Conservation (phyloP, 768 basidiomycete species). For the Amanita jacksonii region DNA sequence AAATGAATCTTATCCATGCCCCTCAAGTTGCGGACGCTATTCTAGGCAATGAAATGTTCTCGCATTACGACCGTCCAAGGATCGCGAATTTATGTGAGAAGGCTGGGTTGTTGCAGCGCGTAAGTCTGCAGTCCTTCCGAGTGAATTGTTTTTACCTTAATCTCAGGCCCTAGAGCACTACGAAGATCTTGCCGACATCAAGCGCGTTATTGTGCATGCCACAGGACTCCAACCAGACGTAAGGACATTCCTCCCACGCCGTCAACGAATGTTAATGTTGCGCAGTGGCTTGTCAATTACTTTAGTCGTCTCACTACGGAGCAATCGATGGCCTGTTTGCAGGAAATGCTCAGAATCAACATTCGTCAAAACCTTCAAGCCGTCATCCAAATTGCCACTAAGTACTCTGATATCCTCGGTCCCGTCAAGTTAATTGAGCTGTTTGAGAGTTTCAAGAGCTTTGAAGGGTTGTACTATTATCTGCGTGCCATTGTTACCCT, state of each 20-base stretch:
- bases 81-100: conserved; percentile 99
- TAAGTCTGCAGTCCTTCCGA: conserved; percentile 27
- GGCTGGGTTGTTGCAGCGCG: conserved; percentile 90
- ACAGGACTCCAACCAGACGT: conserved; percentile 78
- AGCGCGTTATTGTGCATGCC: conserved; percentile 93
- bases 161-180: conserved; percentile 94
- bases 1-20: conserved; percentile 96
- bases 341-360: conserved; percentile 96
- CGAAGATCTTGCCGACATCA: conserved; percentile 97
- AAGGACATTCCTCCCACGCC: conserved; percentile 15
- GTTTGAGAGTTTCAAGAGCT: conserved; percentile 97
- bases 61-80: conserved; percentile 90
- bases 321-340: conserved; percentile 91
- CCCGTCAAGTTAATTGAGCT: conserved; percentile 97
- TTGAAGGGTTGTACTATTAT: conserved; percentile 98
- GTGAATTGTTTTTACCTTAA: conserved; percentile 9
- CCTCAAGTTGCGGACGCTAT: conserved; percentile 99
- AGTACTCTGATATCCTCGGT: conserved; percentile 96
- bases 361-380: conserved; percentile 96
- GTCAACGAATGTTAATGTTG: conserved; percentile 5
- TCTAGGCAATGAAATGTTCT: conserved; percentile 97
- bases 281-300: conserved; percentile 91
- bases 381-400: conserved; percentile 95
- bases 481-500: conserved; percentile 97
- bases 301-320: conserved; percentile 96